Conservation (phyloP, 192 early-diverging fungal species). For the Paraglomus brasilianum region DNA sequence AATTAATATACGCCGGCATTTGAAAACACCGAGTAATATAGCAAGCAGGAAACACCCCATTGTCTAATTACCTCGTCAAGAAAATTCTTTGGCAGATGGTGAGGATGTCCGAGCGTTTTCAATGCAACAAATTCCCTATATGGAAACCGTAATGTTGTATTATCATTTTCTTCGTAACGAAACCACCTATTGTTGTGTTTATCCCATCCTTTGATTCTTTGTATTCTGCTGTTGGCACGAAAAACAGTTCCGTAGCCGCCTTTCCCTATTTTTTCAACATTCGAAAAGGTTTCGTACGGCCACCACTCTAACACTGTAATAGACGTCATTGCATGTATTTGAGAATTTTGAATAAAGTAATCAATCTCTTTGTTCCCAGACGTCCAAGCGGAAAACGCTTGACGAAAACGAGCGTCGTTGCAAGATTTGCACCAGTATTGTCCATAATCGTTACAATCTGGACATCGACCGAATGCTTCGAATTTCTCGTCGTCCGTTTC, state of each 20-base stretch:
- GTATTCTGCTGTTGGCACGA: neutral
- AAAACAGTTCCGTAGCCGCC: slow-evolving; percentile 22
- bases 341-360: slow-evolving; percentile 8
- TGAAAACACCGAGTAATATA: neutral
- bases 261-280: slow-evolving; percentile 22
- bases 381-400: slow-evolving; percentile 14
- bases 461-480: neutral
- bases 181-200: neutral
- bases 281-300: neutral
- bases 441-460: slow-evolving; percentile 1
- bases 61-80: slow-evolving; percentile 15
- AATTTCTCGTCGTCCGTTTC: slow-evolving; percentile 1
- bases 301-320: slow-evolving; percentile 7
- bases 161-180: neutral
- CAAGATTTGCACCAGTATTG: slow-evolving; percentile 15
- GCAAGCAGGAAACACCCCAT: neutral
- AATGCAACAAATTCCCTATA: slow-evolving; percentile 21
- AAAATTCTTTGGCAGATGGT: slow-evolving; percentile 2
- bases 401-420: slow-evolving; percentile 6
- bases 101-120: slow-evolving; percentile 22
- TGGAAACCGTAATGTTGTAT: no score
- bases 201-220: slow-evolving; percentile 3
- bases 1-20: neutral
- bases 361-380: slow-evolving; percentile 1
- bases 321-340: neutral